Base-by-base conservation (phyloP, 345 rosid species). In the Theobroma cacao region DNA sequence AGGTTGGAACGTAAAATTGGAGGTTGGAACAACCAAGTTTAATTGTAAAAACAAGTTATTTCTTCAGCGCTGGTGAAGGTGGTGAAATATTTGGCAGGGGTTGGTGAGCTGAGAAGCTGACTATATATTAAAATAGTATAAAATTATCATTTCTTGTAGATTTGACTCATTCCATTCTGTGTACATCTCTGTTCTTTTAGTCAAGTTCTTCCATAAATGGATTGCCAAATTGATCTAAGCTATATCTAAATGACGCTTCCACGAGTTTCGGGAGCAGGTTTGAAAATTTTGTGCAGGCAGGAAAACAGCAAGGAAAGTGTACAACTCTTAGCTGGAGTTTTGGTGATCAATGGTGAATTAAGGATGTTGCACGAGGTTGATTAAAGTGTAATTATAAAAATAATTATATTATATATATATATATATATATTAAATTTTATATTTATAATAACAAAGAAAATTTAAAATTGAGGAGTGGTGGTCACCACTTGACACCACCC, bases 21-120 rank as follows among this genome's bases (percentile, higher is more conserved):
- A 72, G 41, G 90, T 86, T 87, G 88, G 80, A 85, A 77, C 92
- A 79, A 87, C 86, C 81, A 24, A 50, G 26, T 79, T 64, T 83
- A 75, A 82, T 80, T 82, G 83, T 71, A 22, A 20, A n/a, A 77
- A 69, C 70, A 80, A 77, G 60, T 72, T 34, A 65, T 18, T 66
- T 40, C 30, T 72, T 20, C n/a, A 3, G 8, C 50, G 63, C 70
- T 56, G 86, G 82, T 79, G 79, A 73, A 75, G 52, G 59, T 63
- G 85, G 82, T 80, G 82, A 69, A 75, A 24, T 34, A 77, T 82
- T 85, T 81, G 89, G 89, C 86, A 62, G 82, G 7, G 88, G 79
- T 89, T 77, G 92, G 87, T 85, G 84, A 74, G 52, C 85, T 18
- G 36, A 83, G 75, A 76, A 30, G 30, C 77, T 69, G 84, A 82